phyloP scores from a whole-genome alignment of 1,139 yeast genomes.

The Nakaseomyces sp. region DNA sequence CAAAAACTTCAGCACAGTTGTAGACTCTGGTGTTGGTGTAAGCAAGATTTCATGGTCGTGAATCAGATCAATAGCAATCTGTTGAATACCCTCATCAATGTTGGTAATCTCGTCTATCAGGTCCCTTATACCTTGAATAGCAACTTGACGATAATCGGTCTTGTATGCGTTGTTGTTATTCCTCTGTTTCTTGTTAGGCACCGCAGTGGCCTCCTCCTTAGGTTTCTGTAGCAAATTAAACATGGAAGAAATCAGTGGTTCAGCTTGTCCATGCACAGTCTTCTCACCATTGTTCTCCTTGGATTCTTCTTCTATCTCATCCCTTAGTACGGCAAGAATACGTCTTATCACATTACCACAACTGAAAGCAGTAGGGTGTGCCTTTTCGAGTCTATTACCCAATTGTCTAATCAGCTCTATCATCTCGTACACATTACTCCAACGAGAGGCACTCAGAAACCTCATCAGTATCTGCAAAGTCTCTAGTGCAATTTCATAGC shows the following conservation, averaged over 20 bases:
- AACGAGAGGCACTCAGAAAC: conserved; percentile 81
- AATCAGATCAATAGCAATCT: conserved; percentile 83
- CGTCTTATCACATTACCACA: conserved; percentile 89
- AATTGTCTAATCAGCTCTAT: conserved; percentile 59
- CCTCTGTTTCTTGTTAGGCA: conserved; percentile 20
- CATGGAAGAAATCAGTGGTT: conserved; percentile 74
- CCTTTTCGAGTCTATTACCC: conserved; percentile 49
- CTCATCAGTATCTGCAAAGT: conserved; percentile 82
- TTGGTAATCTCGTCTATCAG: conserved; percentile 85
- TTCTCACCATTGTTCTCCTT: conserved; percentile 21
- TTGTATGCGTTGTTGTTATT: conserved; percentile 29
- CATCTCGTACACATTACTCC: conserved; percentile 70
- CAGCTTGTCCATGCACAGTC: conserved; percentile 34
- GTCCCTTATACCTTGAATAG: conserved; percentile 90
- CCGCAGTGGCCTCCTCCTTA: conserved; percentile 23
- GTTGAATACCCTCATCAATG: conserved; percentile 83
- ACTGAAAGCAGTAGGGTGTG: conserved; percentile 73
- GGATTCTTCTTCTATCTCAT: conserved; percentile 59
- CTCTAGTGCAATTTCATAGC: conserved; percentile 72
- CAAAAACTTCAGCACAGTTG: conserved; percentile 79
- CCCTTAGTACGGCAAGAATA: conserved; percentile 79
- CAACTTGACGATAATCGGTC: conserved; percentile 69
- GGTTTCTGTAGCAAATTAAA: conserved; percentile 70
- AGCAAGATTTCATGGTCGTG: conserved; percentile 88
- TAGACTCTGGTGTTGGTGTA: conserved; percentile 89